These are phyloP conservation scores for Microascus cirrosus DNA, from an alignment of 2,329 filamentous ascomycete species.

Conservation along the genomic window DNA sequence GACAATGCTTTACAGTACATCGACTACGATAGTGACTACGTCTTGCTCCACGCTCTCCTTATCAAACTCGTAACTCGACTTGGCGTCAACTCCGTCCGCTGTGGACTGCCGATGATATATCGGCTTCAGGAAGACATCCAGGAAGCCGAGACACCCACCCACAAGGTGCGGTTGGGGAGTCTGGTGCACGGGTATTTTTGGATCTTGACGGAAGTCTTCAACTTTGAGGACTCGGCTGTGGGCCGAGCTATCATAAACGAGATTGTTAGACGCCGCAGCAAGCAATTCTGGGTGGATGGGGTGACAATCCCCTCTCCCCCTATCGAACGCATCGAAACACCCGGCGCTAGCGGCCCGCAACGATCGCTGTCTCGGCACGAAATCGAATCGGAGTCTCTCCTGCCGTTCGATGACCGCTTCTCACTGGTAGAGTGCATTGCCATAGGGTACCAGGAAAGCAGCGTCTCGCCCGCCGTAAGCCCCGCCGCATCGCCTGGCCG, in stretches of 20 bases:
- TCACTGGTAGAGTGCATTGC: conserved; percentile 67
- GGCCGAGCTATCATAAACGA: conserved; percentile 66
- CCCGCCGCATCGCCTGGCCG: conserved; percentile 60
- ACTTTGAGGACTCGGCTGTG: conserved; percentile 58
- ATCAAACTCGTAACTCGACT: conserved; percentile 63
- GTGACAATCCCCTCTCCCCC: conserved; percentile 59
- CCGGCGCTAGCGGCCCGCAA: conserved; percentile 31
- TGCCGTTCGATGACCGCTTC: conserved; percentile 64
- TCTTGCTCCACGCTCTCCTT: conserved; percentile 68
- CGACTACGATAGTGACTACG: conserved; percentile 61
- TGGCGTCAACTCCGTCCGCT: conserved; percentile 70
- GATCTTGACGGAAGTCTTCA: conserved; percentile 65
- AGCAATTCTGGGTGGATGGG: conserved; percentile 68
- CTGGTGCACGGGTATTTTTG: conserved; percentile 86
- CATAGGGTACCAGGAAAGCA: conserved; percentile 52
- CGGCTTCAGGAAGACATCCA: conserved; percentile 77
- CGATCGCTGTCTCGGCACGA: conserved; percentile 36
- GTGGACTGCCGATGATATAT: conserved; percentile 80
- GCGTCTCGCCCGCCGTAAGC: conserved; percentile 55
- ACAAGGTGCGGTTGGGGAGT: conserved; percentile 71
- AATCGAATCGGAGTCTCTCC: conserved; percentile 51
- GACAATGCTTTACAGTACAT: conserved; percentile 71
- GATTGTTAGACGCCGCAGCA: conserved; percentile 60
- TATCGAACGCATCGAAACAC: conserved; percentile 48
- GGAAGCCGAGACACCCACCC: conserved; percentile 49